Base-by-base conservation (phyloP, 768 basidiomycete genomes). In the Lactarius hengduanensis region DNA sequence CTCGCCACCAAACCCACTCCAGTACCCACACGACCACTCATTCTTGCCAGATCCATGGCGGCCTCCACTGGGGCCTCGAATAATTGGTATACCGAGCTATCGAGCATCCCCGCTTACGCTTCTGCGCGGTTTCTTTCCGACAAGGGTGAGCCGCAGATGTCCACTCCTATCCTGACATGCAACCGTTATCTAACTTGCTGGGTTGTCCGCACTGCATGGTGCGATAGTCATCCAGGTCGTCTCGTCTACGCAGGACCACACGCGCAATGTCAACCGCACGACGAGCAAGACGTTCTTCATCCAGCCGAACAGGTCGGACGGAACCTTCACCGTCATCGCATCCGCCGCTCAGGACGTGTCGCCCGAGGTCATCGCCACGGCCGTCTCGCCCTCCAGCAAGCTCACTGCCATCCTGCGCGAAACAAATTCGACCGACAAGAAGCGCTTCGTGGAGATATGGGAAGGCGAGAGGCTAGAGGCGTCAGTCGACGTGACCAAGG, bases 1-100 rank as follows among this genome's bases (percentile, higher is more conserved):
- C 94, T 75, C 92, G 92, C 32, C 32, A 32, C 32, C 32, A 32
- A 32, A 8, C 32, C 32, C 78, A 38, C 18, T 20, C 64, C 8
- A 30, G 22, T 28, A 18, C 20, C 34, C 45, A 57, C 47, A 66
- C 56, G 38, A 66, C 65, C 38, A 62, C 66, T 3, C 50, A 40
- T 16, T 28, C 41, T 62, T 40, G 47, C 38, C 22, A 22, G 28
- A 1, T 4, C 40, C 57, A 67, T 67, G 66, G 62, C 62, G 30
- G 26, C 57, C 40, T 63, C 62, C 36, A 59, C 50, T 1, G 50
- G 32, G 15, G 50, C n/a, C 59, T 43, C 45, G 55, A 69, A 57
- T 34, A 62, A 26, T 47, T 69, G 69, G 69, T 69, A 59, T 30
- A 69, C 61, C 13, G 69, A 69, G 11, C 61, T 69, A 9, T 59